These are phyloP conservation scores for Ophiostoma quercus DNA, from an alignment of 2,329 filamentous ascomycete genomes.

Conservation along the genomic window DNA sequence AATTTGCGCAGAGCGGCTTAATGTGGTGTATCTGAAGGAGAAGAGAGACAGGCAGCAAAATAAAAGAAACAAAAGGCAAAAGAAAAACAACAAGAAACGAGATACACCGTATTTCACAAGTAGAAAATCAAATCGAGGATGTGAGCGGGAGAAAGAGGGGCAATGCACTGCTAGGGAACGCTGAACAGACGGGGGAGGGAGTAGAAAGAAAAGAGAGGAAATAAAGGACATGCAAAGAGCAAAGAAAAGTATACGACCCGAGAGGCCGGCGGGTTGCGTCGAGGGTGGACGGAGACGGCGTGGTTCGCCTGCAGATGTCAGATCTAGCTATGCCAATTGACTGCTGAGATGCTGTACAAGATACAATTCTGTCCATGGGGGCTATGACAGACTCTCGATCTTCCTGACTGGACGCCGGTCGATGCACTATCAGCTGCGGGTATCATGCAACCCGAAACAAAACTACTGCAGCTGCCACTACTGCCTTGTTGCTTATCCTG, in stretches of 20 bases:
- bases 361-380: background rate
- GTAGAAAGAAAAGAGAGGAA: conserved; percentile 9
- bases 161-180: conserved; percentile 16
- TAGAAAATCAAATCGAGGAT: conserved; percentile 10
- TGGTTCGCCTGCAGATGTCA: conserved; percentile 23
- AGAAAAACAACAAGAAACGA: background rate
- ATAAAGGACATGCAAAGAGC: conserved; percentile 8
- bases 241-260: background rate
- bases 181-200: conserved; percentile 10
- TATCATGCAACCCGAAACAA: conserved; percentile 14
- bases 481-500: background rate
- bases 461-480: conserved; percentile 3
- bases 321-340: conserved; percentile 19
- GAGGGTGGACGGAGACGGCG: conserved; percentile 18
- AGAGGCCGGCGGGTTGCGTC: conserved; percentile 18
- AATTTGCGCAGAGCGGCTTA: conserved; percentile 26
- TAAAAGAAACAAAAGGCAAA: background rate
- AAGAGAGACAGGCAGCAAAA: background rate
- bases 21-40: background rate
- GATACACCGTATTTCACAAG: conserved; percentile 16
- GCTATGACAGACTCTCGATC: background rate
- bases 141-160: conserved; percentile 21
- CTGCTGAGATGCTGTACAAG: background rate
- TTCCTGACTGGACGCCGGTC: background rate
- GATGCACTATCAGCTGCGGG: conserved; percentile 10